phyloP scores from a whole-genome alignment of 2,329 filamentous ascomycete genomes.

The Raffaelea ambrosiae region DNA sequence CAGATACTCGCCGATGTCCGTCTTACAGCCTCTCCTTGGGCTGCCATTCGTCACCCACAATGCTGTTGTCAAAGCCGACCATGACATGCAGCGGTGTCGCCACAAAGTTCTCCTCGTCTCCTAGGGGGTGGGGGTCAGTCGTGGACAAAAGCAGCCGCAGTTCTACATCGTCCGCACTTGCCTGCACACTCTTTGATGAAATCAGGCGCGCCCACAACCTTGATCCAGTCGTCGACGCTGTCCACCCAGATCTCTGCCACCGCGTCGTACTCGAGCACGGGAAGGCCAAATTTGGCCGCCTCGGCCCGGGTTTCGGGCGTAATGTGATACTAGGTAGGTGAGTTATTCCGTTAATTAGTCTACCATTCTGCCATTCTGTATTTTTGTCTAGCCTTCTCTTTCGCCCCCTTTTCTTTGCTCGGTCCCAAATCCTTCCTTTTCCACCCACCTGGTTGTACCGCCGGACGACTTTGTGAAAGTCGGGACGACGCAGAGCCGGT shows the following conservation, averaged over 20 bases:
- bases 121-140: background rate
- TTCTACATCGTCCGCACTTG: too few relatives aligned
- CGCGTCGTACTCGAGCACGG: constrained; percentile 11
- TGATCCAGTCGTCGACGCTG: constrained; percentile 9
- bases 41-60: background rate
- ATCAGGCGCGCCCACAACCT: background rate
- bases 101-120: constrained; percentile 9
- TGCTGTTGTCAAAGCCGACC: constrained; percentile 10
- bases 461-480: constrained; percentile 14
- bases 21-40: too few relatives aligned
- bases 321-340: constrained; percentile 6
- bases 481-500: constrained; percentile 16
- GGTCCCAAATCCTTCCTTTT: too few relatives aligned
- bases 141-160: background rate
- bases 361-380: too few relatives aligned
- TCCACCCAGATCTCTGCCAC: constrained; percentile 12
- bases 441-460: constrained; percentile 6
- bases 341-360: too few relatives aligned
- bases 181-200: constrained; percentile 5
- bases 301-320: constrained; percentile 5
- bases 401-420: too few relatives aligned
- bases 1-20: too few relatives aligned
- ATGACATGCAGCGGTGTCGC: constrained; percentile 7
- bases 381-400: too few relatives aligned
- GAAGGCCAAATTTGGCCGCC: constrained; percentile 3